Evolutionary conservation across 202 grass and related monocot genomes (phyloP).

Genomic region (Dendrocalamus latiflorus): DNA sequence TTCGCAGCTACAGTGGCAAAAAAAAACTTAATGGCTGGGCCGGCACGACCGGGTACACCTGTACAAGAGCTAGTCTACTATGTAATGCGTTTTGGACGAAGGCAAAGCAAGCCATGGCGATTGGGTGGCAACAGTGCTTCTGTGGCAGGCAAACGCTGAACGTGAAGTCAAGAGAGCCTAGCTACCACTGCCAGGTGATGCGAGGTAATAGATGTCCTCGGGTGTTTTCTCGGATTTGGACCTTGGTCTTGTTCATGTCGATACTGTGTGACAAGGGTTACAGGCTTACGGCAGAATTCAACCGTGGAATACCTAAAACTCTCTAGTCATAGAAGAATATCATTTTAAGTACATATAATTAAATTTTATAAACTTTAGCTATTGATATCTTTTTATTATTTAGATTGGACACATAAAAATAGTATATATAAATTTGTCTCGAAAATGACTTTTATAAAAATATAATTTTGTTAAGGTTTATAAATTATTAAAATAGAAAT

Average conservation of each 20-base stretch:
- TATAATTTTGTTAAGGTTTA: too few relatives aligned
- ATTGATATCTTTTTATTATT: too few relatives aligned
- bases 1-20: background rate
- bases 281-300: background rate
- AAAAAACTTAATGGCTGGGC: slow-evolving; percentile 5
- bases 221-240: background rate
- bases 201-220: background rate
- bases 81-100: background rate
- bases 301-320: background rate
- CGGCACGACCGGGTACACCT: background rate
- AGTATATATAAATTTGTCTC: too few relatives aligned
- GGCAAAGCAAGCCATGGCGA: background rate
- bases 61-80: background rate
- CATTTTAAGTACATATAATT: too few relatives aligned
- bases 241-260: too few relatives aligned
- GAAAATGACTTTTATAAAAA: too few relatives aligned
- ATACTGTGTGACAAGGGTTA: background rate
- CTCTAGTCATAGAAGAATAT: too few relatives aligned
- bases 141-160: background rate
- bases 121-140: background rate
- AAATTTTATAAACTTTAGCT: too few relatives aligned
- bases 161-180: slow-evolving; percentile 2
- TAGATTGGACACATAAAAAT: too few relatives aligned
- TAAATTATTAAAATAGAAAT: too few relatives aligned
- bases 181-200: background rate